phyloP scores from a whole-genome alignment of 73 alveolate genomes.

The Tetrahymena malaccensis region DNA sequence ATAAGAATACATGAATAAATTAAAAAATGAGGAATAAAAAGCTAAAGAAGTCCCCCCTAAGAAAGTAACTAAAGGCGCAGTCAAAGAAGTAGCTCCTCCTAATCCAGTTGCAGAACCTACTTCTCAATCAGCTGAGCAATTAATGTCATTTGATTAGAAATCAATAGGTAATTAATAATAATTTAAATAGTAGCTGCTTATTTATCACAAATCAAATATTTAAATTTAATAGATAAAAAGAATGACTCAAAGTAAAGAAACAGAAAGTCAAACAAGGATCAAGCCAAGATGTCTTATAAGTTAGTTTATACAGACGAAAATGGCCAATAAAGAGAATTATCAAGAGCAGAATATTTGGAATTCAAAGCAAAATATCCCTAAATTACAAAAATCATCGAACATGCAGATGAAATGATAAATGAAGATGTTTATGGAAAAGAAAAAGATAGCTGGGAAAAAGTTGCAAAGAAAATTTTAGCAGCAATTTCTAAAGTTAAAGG shows the following conservation, averaged over 20 bases:
- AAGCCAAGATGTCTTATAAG: constrained; percentile 11
- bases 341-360: constrained; percentile 5
- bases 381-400: constrained; percentile 10
- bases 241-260: constrained; percentile 4
- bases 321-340: constrained; percentile 38
- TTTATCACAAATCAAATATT: neutral
- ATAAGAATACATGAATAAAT: constrained; percentile 3
- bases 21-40: constrained; percentile 17
- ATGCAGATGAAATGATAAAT: constrained; percentile 46
- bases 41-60: neutral
- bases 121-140: neutral
- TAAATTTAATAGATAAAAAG: constrained; percentile 1
- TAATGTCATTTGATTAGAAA: neutral
- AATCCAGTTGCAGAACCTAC: neutral
- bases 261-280: neutral
- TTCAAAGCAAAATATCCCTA: constrained; percentile 44
- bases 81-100: neutral
- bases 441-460: constrained; percentile 42
- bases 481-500: constrained; percentile 84
- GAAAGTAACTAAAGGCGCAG: neutral
- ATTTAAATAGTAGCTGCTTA: neutral
- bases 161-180: neutral
- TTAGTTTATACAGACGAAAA: constrained; percentile 37
- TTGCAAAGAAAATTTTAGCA: constrained; percentile 51
- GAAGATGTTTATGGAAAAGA: constrained; percentile 25